These are phyloP conservation scores for Alternaria consortialis DNA, from an alignment of 2,329 filamentous ascomycete genomes.

Conservation along the genomic window DNA sequence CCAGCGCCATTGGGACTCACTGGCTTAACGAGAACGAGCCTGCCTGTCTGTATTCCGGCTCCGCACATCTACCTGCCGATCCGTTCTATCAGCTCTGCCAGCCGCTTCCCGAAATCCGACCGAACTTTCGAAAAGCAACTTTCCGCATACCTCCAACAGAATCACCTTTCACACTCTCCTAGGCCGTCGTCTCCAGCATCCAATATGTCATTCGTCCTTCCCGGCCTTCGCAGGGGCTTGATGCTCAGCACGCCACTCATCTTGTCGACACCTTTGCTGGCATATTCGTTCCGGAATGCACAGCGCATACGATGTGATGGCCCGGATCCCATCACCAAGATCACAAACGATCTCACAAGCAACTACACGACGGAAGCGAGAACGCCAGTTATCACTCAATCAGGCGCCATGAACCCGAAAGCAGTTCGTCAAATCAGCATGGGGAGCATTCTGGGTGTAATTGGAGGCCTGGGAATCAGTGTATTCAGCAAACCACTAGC, in stretches of 20 bases:
- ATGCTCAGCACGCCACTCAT: constrained; percentile 49
- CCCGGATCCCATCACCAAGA: constrained; percentile 46
- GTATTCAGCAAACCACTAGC: constrained; percentile 76
- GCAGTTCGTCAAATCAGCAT: constrained; percentile 57
- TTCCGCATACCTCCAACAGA: constrained; percentile 28
- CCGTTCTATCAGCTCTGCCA: constrained; percentile 2
- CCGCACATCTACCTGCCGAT: constrained; percentile 2
- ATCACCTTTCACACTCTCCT: constrained; percentile 14
- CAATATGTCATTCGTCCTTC: constrained; percentile 53
- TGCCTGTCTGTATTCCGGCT: background rate
- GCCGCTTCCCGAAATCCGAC: constrained; percentile 5
- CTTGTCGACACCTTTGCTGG: constrained; percentile 44
- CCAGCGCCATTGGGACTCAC: constrained; percentile 23
- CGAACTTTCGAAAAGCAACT: constrained; percentile 28
- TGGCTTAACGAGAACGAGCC: background rate
- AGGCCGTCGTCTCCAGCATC: background rate
- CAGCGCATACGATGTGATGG: constrained; percentile 51
- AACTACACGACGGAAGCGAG: constrained; percentile 52
- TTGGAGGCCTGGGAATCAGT: constrained; percentile 69
- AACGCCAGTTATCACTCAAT: constrained; percentile 50
- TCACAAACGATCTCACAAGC: constrained; percentile 47
- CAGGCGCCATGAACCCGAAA: constrained; percentile 52
- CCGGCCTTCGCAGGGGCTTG: constrained; percentile 52
- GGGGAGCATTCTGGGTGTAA: constrained; percentile 56
- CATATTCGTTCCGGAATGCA: constrained; percentile 35